phyloP scores from a whole-genome alignment of 2,329 filamentous ascomycete species.

The Talaromyces sp. region DNA sequence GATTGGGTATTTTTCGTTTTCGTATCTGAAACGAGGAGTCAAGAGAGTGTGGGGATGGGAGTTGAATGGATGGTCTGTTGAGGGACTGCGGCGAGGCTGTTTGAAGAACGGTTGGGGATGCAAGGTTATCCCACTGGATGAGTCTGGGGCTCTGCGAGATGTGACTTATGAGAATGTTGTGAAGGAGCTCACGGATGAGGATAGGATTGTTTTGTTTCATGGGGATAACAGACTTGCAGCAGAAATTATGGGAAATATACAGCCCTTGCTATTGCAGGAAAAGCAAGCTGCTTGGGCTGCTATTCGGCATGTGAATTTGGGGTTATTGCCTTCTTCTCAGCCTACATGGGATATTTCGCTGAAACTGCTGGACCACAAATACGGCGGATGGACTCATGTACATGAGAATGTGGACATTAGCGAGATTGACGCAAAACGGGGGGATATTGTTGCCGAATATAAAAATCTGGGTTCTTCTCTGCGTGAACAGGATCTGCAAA shows the following conservation, averaged over 20 bases:
- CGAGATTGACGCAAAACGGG: conserved; percentile 34
- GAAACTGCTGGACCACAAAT: conserved; percentile 36
- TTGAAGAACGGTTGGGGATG: conserved; percentile 61
- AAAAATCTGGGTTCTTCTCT: conserved; percentile 18
- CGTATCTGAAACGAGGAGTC: conserved; percentile 67
- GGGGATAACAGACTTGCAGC: conserved; percentile 60
- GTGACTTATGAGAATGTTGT: conserved; percentile 17
- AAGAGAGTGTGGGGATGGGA: conserved; percentile 76
- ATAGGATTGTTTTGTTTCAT: conserved; percentile 60
- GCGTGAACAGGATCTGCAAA: conserved; percentile 8
- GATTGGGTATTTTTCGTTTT: conserved; percentile 90
- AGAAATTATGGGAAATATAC: conserved; percentile 30
- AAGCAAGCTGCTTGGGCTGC: conserved; percentile 25
- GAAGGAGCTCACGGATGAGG: conserved; percentile 31
- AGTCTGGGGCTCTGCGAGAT: conserved; percentile 30
- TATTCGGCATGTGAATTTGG: conserved; percentile 54
- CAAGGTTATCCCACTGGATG: conserved; percentile 43
- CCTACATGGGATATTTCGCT: conserved; percentile 47
- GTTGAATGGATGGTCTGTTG: conserved; percentile 80
- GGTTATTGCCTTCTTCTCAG: conserved; percentile 49
- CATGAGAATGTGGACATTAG: conserved; percentile 54
- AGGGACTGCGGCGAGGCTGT: conserved; percentile 74
- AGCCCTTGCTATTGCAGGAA: conserved; percentile 18
- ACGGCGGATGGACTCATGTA: conserved; percentile 53
- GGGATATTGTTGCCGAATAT: conserved; percentile 37